Conservation (phyloP, 2,329 filamentous ascomycete species). For the Lachnellula subtilissima region DNA sequence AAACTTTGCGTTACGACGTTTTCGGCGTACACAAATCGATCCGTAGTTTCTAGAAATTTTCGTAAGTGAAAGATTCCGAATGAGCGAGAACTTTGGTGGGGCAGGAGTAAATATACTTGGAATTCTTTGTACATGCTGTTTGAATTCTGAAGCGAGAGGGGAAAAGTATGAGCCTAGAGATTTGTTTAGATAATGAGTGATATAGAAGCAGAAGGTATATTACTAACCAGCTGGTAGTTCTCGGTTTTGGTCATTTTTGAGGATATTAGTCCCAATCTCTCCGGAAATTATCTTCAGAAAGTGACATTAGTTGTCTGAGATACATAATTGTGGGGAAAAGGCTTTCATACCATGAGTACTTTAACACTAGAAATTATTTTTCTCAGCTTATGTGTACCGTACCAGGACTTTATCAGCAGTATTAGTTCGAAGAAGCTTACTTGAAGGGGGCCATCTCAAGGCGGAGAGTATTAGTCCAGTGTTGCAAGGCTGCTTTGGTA, state of each 20-base stretch:
- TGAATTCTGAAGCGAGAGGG: conserved; percentile 18
- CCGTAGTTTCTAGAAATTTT: conserved; percentile 12
- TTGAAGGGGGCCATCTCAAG: conserved; percentile 17
- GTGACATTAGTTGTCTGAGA: neutral
- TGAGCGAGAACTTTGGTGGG: neutral
- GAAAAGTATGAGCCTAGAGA: conserved; percentile 20
- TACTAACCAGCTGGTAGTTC: conserved; percentile 19
- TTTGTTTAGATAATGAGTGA: neutral
- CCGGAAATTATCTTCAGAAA: conserved; percentile 24
- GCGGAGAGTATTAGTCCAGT: conserved; percentile 15
- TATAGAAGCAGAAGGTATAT: neutral
- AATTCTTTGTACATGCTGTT: conserved; percentile 18
- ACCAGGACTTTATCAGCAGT: neutral
- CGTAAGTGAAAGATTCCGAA: neutral
- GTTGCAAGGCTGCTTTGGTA: conserved; percentile 40
- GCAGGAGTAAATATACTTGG: conserved; percentile 17
- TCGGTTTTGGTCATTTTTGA: conserved; percentile 20
- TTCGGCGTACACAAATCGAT: conserved; percentile 13
- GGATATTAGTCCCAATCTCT: conserved; percentile 28
- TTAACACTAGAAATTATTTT: neutral
- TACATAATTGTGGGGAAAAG: neutral
- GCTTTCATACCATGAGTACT: neutral
- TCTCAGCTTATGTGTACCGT: neutral
- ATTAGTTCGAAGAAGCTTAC: neutral
- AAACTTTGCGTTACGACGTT: conserved; percentile 19